Evolutionary conservation across 257 asterid species (phyloP).

Genomic region (Gynochthodes officinalis): DNA sequence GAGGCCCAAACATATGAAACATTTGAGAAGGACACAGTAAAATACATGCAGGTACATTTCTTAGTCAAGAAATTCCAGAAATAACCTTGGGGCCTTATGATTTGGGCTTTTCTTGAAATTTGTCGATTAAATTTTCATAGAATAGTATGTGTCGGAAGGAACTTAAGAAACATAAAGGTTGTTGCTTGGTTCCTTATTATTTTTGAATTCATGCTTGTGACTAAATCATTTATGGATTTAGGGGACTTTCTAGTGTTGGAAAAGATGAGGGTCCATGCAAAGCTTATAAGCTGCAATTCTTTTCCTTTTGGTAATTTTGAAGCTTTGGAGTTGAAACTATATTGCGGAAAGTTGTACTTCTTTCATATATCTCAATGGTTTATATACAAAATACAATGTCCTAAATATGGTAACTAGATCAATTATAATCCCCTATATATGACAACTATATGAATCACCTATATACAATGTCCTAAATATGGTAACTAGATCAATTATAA

Average conservation of each 20-base stretch:
- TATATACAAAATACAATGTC: too few relatives aligned
- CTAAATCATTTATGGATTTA: too few relatives aligned
- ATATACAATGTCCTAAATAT: too few relatives aligned
- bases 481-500: too few relatives aligned
- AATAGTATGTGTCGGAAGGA: neutral
- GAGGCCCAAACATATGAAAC: constrained; percentile 99
- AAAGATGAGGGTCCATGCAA: neutral
- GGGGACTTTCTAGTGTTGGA: neutral
- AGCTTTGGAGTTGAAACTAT: too few relatives aligned
- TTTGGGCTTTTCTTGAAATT: neutral
- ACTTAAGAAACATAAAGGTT: neutral
- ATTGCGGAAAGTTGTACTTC: too few relatives aligned
- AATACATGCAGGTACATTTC: constrained; percentile 73
- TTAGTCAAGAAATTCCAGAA: neutral
- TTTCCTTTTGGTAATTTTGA: neutral
- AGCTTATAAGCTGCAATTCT: neutral
- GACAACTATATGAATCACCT: too few relatives aligned
- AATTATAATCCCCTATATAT: too few relatives aligned
- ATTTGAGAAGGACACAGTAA: constrained; percentile 86
- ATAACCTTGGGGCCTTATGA: neutral
- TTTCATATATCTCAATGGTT: too few relatives aligned
- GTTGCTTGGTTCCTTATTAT: neutral
- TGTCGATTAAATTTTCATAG: neutral
- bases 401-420: too few relatives aligned
- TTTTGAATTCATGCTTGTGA: neutral